Base-by-base conservation (phyloP, 176 grass and related monocot species). In the Dendrocalamus sinicus region DNA sequence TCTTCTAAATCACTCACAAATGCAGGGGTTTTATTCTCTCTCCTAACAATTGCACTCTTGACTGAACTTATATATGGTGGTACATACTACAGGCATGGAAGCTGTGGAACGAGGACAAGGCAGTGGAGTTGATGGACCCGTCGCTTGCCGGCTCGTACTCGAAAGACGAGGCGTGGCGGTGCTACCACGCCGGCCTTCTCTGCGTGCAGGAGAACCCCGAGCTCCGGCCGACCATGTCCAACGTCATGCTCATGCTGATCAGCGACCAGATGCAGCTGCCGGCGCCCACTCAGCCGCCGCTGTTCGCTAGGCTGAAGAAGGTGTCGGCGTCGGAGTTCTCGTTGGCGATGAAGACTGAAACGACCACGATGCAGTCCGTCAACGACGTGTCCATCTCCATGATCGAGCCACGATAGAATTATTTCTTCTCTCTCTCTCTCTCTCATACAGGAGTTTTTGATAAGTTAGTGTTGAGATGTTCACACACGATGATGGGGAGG, bases 151-250 rank as follows among this genome's bases (percentile, higher is more conserved):
- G 75, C 46, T 81, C 52, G 1, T 92, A 91, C 82, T n/a, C 88
- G 0, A 8, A 44, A 24, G 78, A 55, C 1, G 93, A 99, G 84
- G 90, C 84, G 22, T 84, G 77, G 81, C 92, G 89, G 60, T 99
- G 90, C 88, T 89, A 86, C 78, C 91, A 96, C 69, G 75, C 88
- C 28, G 96, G 88, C 30, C 46, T 99, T 47, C 90, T 96, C n/a
- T 99, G 96, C 70, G 88, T 96, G 81, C 93, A 99, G 85, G 96
- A 93, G 80, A 80, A 72, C 82, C 84, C 90, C 1, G 92, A 99
- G 15, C 90, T 91, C 15, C 92, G 96, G 22, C 96, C 93, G 3
- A 94, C 88, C 82, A 96, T 99, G 90, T 99, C 94, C 41, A 82
- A 5, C 47, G 96, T 85, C 2, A 53, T 94, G 67, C 86, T 96